Evolutionary conservation across 805 yeast species (phyloP).

Genomic region (Candida silvatica): DNA sequence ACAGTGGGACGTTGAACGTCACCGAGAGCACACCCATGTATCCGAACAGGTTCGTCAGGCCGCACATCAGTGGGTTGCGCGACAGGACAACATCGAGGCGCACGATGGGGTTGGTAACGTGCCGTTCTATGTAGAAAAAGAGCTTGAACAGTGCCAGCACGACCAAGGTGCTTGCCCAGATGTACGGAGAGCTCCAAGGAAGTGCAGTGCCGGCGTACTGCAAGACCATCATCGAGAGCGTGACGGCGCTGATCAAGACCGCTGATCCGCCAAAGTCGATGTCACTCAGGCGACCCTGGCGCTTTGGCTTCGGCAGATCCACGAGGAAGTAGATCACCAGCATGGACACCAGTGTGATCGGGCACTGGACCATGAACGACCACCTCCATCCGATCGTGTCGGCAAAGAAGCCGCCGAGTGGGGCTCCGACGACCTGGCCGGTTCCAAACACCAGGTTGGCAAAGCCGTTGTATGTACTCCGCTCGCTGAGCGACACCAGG

Average conservation of each 20-base stretch:
- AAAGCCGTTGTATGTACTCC: conserved; percentile 78
- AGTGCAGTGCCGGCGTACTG: too few species aligned
- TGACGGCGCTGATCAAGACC: too few species aligned
- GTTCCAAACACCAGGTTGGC: conserved; percentile 66
- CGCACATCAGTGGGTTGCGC: conserved; percentile 1
- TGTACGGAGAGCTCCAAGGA: not conserved
- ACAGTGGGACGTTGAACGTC: conserved; percentile 2
- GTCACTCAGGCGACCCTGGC: not conserved
- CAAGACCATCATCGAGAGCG: too few species aligned
- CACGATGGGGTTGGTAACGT: not conserved
- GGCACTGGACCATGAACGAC: conserved; percentile 44
- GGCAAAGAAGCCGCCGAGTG: conserved; percentile 49
- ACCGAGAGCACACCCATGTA: conserved; percentile 1
- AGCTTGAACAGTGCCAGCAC: not conserved
- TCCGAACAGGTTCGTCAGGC: conserved; percentile 1
- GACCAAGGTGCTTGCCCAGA: not conserved
- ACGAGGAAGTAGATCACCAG: not conserved
- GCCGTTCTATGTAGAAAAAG: not conserved
- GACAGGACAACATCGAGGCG: not conserved
- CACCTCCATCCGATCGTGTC: conserved; percentile 54
- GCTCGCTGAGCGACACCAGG: conserved; percentile 59
- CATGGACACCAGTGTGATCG: conserved; percentile 21
- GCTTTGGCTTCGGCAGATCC: not conserved
- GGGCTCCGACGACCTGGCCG: conserved; percentile 69
- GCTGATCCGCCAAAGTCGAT: too few species aligned